These are phyloP conservation scores for Cyclanthera cordifolia DNA, from an alignment of 306 rosid species.

Conservation along the genomic window DNA sequence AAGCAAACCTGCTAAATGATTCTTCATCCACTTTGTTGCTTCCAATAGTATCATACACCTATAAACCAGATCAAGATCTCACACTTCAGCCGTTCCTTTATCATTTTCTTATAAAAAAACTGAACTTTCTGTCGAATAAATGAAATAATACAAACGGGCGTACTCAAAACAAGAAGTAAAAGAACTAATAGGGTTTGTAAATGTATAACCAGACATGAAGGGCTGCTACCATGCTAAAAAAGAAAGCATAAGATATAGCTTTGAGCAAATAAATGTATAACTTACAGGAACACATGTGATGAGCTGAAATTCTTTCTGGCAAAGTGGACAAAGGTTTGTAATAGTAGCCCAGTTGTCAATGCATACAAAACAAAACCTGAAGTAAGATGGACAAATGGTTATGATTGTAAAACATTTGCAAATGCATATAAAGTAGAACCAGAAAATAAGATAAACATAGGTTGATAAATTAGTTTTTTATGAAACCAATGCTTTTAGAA, in stretches of 20 bases:
- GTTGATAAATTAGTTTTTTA: not conserved
- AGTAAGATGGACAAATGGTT: constrained; percentile 14
- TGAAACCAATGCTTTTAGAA: not conserved
- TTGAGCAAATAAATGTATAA: constrained; percentile 28
- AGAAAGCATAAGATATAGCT: constrained; percentile 7
- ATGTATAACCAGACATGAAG: not conserved
- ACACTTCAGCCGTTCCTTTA: constrained; percentile 22
- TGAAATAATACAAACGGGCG: not conserved
- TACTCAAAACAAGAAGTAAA: not conserved
- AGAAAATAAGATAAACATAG: constrained; percentile 17
- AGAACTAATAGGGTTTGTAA: not conserved
- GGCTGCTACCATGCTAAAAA: not conserved
- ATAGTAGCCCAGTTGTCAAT: constrained; percentile 98
- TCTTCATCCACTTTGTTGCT: constrained; percentile 78
- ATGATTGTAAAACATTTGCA: constrained; percentile 30
- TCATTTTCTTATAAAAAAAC: not conserved
- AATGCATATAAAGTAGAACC: constrained; percentile 39
- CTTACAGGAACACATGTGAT: constrained; percentile 99
- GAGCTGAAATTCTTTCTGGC: constrained; percentile 95
- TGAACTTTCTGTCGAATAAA: not conserved
- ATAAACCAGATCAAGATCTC: constrained; percentile 27
- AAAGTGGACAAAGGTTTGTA: constrained; percentile 94
- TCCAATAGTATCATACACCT: constrained; percentile 93
- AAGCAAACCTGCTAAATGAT: constrained; percentile 36
- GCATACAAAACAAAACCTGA: constrained; percentile 93